A percentile compares a stretch with the other conserved stretches of the same genome.
These are phyloP conservation scores for Mycena venus DNA, from an alignment of 768 basidiomycete genomes.

Conservation along the genomic window DNA sequence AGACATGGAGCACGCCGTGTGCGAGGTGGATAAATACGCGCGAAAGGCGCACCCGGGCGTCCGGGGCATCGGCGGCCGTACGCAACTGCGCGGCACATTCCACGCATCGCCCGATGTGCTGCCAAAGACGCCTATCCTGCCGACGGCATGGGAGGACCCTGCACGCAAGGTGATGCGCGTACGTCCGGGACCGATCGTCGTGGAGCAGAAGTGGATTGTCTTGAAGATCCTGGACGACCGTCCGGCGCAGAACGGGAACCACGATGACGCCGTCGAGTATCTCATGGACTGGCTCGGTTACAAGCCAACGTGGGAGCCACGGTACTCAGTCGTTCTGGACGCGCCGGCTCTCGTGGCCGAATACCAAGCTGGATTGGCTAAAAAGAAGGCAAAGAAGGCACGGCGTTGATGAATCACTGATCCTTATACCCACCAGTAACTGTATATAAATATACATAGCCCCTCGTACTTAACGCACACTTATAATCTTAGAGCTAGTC, in stretches of 20 bases:
- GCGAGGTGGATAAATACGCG: slow-evolving; percentile 85
- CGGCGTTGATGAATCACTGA: slow-evolving; percentile 1
- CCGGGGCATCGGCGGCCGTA: slow-evolving; percentile 52
- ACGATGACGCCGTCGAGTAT: slow-evolving; percentile 53
- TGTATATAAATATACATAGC: no score
- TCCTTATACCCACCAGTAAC: not conserved
- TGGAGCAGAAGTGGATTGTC: slow-evolving; percentile 62
- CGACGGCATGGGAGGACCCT: slow-evolving; percentile 70
- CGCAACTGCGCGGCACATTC: slow-evolving; percentile 55
- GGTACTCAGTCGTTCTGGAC: slow-evolving; percentile 59
- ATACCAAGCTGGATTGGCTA: slow-evolving; percentile 43
- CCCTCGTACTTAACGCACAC: no score
- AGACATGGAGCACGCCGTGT: slow-evolving; percentile 84
- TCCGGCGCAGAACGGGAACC: slow-evolving; percentile 35
- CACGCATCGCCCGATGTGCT: slow-evolving; percentile 39
- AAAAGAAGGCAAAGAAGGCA: not conserved
- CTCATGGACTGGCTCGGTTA: slow-evolving; percentile 72
- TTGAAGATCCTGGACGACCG: slow-evolving; percentile 55
- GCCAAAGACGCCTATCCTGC: slow-evolving; percentile 52
- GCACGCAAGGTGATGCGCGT: slow-evolving; percentile 58
- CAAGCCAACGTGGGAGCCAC: slow-evolving; percentile 74
- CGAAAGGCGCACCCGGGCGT: slow-evolving; percentile 67
- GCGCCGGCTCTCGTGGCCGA: slow-evolving; percentile 59
- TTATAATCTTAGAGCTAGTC: no score
- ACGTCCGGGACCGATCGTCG: slow-evolving; percentile 47